Conservation (phyloP, 2,329 filamentous ascomycete species). For the Kalaharituber pfeilii region DNA sequence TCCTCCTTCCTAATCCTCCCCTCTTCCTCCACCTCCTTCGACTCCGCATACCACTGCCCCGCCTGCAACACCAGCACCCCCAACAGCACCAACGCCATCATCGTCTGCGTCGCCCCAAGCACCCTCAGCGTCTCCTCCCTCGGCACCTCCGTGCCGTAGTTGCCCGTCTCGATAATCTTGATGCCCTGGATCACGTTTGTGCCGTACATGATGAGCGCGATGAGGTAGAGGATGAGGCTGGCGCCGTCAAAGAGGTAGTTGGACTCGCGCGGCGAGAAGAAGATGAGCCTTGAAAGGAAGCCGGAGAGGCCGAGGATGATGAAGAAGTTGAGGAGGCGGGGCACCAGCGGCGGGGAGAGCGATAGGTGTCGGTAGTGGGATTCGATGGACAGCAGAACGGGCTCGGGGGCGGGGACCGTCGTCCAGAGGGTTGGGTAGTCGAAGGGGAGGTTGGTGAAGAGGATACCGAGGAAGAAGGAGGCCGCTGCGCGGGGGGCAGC, state of each 20-base stretch:
- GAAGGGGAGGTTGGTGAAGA: constrained; percentile 93
- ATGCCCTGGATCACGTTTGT: constrained; percentile 94
- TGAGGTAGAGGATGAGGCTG: constrained; percentile 55
- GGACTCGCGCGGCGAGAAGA: constrained; percentile 81
- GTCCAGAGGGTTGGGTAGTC: constrained; percentile 81
- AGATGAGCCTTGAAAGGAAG: constrained; percentile 58
- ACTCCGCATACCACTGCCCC: constrained; percentile 96
- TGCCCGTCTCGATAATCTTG: constrained; percentile 56
- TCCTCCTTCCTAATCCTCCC: constrained; percentile 42
- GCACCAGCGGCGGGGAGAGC: constrained; percentile 77
- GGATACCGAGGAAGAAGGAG: constrained; percentile 94
- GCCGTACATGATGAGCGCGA: constrained; percentile 81
- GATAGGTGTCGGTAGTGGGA: constrained; percentile 80
- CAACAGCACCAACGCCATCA: constrained; percentile 77
- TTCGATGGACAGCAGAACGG: constrained; percentile 73
- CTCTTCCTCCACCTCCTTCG: constrained; percentile 70
- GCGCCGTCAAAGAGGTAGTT: constrained; percentile 89
- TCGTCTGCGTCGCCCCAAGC: constrained; percentile 85
- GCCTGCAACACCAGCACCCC: constrained; percentile 86
- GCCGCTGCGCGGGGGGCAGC: constrained; percentile 42
- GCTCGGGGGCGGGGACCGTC: constrained; percentile 42
- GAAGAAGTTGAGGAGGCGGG: constrained; percentile 84
- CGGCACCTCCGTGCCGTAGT: constrained; percentile 38
- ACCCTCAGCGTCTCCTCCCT: constrained; percentile 84
- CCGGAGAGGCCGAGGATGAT: constrained; percentile 73